phyloP scores from a whole-genome alignment of 495 filamentous ascomycete species.

The Margaritispora aquatica region DNA sequence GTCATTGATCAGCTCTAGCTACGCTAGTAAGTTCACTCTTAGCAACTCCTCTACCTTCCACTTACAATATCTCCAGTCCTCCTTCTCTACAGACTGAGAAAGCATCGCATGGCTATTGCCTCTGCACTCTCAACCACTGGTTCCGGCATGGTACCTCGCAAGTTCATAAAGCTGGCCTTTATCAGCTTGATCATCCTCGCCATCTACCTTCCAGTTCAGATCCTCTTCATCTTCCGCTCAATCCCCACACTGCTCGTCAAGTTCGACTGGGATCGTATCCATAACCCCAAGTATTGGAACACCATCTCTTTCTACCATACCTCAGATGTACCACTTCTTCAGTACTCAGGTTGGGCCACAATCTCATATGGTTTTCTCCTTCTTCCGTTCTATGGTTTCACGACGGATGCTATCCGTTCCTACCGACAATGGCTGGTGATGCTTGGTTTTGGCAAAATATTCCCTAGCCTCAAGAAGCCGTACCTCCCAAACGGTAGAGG shows the following conservation, averaged over 20 bases:
- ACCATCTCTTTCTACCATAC: conserved; percentile 57
- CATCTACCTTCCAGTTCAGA: conserved; percentile 59
- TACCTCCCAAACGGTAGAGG: background rate
- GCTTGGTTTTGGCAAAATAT: conserved; percentile 43
- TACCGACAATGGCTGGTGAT: conserved; percentile 53
- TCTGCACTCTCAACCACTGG: conserved; percentile 43
- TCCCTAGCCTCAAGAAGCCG: conserved; percentile 30
- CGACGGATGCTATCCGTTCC: conserved; percentile 64
- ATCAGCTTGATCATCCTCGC: too few species aligned
- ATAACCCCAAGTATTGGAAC: conserved; percentile 48
- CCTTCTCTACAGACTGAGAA: conserved; percentile 59
- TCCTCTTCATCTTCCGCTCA: conserved; percentile 55
- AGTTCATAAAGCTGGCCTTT: conserved; percentile 73
- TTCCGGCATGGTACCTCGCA: conserved; percentile 55
- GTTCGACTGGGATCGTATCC: conserved; percentile 50
- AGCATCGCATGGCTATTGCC: conserved; percentile 60
- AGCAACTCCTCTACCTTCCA: conserved; percentile 12
- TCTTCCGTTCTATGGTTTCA: conserved; percentile 78
- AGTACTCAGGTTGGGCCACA: conserved; percentile 58
- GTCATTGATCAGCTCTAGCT: conserved; percentile 55
- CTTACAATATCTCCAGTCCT: conserved; percentile 45
- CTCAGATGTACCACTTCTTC: conserved; percentile 42
- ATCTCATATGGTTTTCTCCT: conserved; percentile 53
- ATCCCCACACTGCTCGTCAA: conserved; percentile 34
- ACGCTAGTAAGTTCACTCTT: conserved; percentile 57